A percentile compares a stretch with the other conserved stretches of the same genome.
Conservation (phyloP, 2,329 filamentous ascomycete species). For the Exophiala phaeomuriformis region DNA sequence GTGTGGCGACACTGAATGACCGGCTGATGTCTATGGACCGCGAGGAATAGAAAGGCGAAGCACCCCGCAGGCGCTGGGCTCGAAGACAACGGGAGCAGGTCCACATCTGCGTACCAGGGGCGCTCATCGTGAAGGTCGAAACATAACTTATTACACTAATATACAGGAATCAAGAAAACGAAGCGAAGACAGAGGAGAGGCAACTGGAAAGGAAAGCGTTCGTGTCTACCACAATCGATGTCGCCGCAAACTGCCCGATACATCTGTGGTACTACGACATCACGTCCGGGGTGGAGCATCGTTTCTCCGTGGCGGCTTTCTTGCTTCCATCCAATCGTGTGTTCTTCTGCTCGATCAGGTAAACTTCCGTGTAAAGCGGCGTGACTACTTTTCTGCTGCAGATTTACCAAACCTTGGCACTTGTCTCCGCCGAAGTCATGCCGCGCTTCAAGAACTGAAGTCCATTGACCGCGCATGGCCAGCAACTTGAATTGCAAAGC, state of each 20-base stretch:
- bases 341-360: too few relatives aligned
- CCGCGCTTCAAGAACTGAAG: too few relatives aligned
- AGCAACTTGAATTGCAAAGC: too few relatives aligned
- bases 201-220: background rate
- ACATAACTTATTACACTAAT: background rate
- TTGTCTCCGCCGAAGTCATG: too few relatives aligned
- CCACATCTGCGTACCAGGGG: conserved; percentile 16
- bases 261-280: too few relatives aligned
- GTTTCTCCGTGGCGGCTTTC: too few relatives aligned
- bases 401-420: too few relatives aligned
- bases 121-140: conserved; percentile 17
- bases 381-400: too few relatives aligned
- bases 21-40: conserved; percentile 1
- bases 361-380: too few relatives aligned
- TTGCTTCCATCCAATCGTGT: too few relatives aligned
- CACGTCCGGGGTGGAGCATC: too few relatives aligned
- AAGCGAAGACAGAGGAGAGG: background rate
- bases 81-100: conserved; percentile 23
- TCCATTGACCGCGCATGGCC: too few relatives aligned
- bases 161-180: background rate
- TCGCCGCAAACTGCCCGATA: background rate
- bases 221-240: background rate
- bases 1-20: conserved; percentile 10
- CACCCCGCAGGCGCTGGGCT: conserved; percentile 17
- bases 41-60: background rate